A percentile compares a stretch with the other conserved stretches of the same genome.
Conservation (phyloP, 208 protist species). For the Trypanosoma grayi region DNA sequence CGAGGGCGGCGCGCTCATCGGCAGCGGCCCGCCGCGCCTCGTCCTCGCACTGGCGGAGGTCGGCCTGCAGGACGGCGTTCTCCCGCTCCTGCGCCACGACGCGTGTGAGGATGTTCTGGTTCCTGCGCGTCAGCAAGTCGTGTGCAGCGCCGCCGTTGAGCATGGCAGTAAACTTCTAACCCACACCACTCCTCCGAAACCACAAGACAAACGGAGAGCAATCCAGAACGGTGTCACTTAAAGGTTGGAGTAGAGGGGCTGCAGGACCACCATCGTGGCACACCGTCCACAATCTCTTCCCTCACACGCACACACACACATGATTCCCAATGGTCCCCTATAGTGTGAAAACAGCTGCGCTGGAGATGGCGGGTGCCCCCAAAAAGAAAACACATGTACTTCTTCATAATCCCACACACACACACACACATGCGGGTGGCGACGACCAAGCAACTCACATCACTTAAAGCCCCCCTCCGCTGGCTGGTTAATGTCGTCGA, state of each 20-base stretch:
- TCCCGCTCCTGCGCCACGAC: conserved; percentile 17
- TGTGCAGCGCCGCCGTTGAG: not conserved
- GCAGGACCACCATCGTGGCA: too few relatives aligned
- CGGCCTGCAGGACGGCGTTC: conserved; percentile 2
- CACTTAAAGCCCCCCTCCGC: conserved; percentile 1
- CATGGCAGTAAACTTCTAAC: too few relatives aligned
- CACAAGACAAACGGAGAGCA: not conserved
- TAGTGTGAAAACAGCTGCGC: not conserved
- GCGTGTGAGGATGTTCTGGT: conserved; percentile 9
- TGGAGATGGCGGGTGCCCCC: not conserved
- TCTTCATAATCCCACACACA: not conserved
- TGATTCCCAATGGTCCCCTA: not conserved
- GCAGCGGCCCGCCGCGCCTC: not conserved
- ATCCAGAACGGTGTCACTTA: not conserved
- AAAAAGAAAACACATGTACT: not conserved
- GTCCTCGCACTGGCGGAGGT: not conserved
- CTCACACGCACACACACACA: not conserved
- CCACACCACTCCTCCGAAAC: too few relatives aligned
- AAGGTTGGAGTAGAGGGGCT: too few relatives aligned
- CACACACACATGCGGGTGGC: not conserved
- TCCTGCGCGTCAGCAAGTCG: not conserved
- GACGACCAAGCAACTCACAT: not conserved
- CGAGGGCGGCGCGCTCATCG: not conserved
- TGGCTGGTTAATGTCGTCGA: conserved; percentile 14
- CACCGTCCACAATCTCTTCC: too few relatives aligned